Evolutionary conservation across 1,284 basidiomycete species (phyloP), one percentile per base, ranked within the genome.

Genomic region (Ganoderma multipileum): DNA sequence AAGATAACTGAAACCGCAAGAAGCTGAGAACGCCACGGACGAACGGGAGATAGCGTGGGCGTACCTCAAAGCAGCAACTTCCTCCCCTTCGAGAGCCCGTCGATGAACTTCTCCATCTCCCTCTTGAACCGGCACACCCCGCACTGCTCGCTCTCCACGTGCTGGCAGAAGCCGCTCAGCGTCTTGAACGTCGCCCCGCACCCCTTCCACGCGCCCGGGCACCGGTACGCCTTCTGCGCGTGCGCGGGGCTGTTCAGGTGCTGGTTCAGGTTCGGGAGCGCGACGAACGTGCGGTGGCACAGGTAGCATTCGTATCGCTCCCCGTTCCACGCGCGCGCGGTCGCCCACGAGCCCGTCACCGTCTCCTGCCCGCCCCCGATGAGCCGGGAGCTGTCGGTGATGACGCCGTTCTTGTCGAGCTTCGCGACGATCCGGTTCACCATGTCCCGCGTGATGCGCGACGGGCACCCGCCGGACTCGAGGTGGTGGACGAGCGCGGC

Each of bases 281-380:
- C 63, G 33, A 28, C 36, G 69, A 63, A 75, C 62, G 66, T 68
- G 16, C 70, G 64, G 66, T 74, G 72, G 68, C 75, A 76, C 60
- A 84, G 70, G 71, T 80, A 79, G 75, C 83, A 85, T 70, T 83
- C 81, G 76, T 79, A 84, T 9, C 68, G 68, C 20, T 14, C 3
- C 9, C 81, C 81, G 65, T 83, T 82, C 78, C 78, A 83, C 7
- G 80, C 74, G 28, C 67, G 76, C 41, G 77, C 72, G 8, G 81
- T 82, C 57, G 81, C 81, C 72, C 72, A 75, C 38, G 33, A 64
- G 4, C 23, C 18, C 38, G 30, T 62, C 33, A 63, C 63, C 20
- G 36, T 26, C 4, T 23, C 44, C n/a, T 28, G 30, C 23, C 28
- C 36, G 16, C 41, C n/a, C 9, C 71, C 75, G 11, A 81, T 67